Base-by-base conservation (phyloP, 192 early-diverging fungal genomes). In the Coemansia sp. region DNA sequence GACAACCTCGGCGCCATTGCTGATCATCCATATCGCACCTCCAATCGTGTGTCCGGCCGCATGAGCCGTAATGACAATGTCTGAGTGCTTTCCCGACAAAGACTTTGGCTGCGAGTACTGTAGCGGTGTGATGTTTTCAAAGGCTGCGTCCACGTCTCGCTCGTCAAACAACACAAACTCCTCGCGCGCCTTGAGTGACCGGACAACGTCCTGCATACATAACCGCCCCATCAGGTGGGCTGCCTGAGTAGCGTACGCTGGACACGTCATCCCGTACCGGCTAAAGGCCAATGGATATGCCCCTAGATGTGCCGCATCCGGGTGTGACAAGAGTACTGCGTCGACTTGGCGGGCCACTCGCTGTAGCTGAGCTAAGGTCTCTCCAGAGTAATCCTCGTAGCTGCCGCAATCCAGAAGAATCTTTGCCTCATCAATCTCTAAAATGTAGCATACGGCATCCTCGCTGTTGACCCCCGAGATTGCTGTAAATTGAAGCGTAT, bases 11-110 rank as follows among this genome's bases (percentile, higher is more conserved):
- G 93, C 91, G 62, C 95, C 96, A 70, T 96, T 97, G 73, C 91
- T 92, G 63, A 99, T 95, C 60, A 93, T 95, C 97, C 97, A 99
- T 49, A 99, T 86, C 1, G 96, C 95, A 22, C 97, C 97, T 68
- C 97, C 97, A 33, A 99, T 86, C 1, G 97, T 91, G 73, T 98
- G 96, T 10, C 96, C 97, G 3, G 96, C 97, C 18, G 90, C 79
- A 79, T 93, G 93, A 8, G 97, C 94, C 7, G 96, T 96, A 36
- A 99, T 89, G 0, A 90, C 91, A 13, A 98, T 96, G 5, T 92
- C 92, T 68, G 90, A 78, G 78, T 91, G 67, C 78, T 65, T 69
- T 75, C 93, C 92, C 0, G 85, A 60, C 13, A 98, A 85, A 1
- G 87, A 76, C 61, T 84, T 89, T 1, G 95, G 95, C 75, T 99